Base-by-base conservation (phyloP, 2,329 filamentous ascomycete species). In the Elsinoe fawcettii region DNA sequence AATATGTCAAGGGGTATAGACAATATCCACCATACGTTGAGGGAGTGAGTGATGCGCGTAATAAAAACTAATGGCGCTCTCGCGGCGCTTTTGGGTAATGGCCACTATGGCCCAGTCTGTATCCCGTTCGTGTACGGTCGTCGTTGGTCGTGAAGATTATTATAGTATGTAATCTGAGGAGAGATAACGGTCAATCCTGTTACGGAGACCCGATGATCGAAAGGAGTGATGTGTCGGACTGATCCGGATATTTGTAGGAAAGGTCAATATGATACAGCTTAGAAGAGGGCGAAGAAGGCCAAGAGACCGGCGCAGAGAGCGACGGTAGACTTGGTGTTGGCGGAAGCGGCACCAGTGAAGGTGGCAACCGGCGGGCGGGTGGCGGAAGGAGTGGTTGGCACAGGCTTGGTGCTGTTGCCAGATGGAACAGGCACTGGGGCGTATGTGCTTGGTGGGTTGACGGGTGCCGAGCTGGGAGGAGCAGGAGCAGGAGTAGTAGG, bases 251-350 rank as follows among this genome's bases (percentile, higher is more conserved):
- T 8, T n/a, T 53, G 25, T 39, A 53, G 34, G 49, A 39, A 37
- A 39, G 9, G 14, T 37, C 20, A n/a, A 34, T 53, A 51, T 53
- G n/a, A 37, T 56, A 55, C 37, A 12, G 30, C 66, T 67, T 71
- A 73, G 59, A 73, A 66, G 49, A 73, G 61, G 62, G 68, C 69
- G 65, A 72, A 70, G 59, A 71, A 47, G 43, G 66, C 71, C 58
- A 72, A 64, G 55, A 71, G 60, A 63, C 66, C 71, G 57, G 67
- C 69, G 60, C 72, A 62, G 60, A 73, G 61, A 54, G 70, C 70
- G 56, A 62, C 68, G 57, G 66, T 63, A 44, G 70, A 70, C 66
- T 71, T 66, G 34, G 34, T 37, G 60, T 67, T 63, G 60, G 57
- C 65, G 53, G 65, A 64, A 58, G 69, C 71, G 62, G 69, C 70